These are phyloP conservation scores for Termitomyces sp. DNA, from an alignment of 768 basidiomycete genomes.

Conservation along the genomic window DNA sequence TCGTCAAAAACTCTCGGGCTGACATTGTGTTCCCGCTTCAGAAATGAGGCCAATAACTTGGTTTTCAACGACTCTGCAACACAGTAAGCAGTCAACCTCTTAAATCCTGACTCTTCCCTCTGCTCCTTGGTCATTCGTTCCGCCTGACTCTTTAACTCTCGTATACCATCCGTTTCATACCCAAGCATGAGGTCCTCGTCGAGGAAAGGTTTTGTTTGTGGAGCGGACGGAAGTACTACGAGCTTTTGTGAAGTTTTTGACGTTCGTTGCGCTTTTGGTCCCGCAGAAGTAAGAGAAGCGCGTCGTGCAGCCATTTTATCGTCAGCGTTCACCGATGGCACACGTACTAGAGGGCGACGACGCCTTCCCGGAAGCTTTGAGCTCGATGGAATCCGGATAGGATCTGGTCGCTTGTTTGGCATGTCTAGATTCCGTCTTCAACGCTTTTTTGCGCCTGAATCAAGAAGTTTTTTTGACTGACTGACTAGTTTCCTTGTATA, in stretches of 20 bases:
- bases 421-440: background rate
- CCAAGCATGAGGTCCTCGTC: conserved; percentile 51
- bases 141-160: conserved; percentile 78
- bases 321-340: conserved; percentile 22
- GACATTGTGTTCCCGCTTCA: conserved; percentile 94
- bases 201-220: conserved; percentile 72
- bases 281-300: conserved; percentile 31
- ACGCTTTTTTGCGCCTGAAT: background rate
- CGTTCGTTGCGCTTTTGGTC: conserved; percentile 63
- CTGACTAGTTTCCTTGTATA: background rate
- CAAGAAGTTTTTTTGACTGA: background rate
- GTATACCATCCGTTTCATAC: conserved; percentile 61
- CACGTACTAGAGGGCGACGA: conserved; percentile 22
- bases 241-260: conserved; percentile 91
- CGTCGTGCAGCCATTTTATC: conserved; percentile 23
- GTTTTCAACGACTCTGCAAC: conserved; percentile 81
- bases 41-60: conserved; percentile 76
- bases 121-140: conserved; percentile 89
- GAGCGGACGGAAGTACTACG: conserved; percentile 84
- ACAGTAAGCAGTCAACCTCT: conserved; percentile 85
- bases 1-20: conserved; percentile 85
- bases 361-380: conserved; percentile 21
- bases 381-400: conserved; percentile 18
- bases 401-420: conserved; percentile 6
- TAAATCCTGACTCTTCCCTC: conserved; percentile 73